These are phyloP conservation scores for Flaveria bidentis DNA, from an alignment of 129 eudicot species.

Conservation along the genomic window DNA sequence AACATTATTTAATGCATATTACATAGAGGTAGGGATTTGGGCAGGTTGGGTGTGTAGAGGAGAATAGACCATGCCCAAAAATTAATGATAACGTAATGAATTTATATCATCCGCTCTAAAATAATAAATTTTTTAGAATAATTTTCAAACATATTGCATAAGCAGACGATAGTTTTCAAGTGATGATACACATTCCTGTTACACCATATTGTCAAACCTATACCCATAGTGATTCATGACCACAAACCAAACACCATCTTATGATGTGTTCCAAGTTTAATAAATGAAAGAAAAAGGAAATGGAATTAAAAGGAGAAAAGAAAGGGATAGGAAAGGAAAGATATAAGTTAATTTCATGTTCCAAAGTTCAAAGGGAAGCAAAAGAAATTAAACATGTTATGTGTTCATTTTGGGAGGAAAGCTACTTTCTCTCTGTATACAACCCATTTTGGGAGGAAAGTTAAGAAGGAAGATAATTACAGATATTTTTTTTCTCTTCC, in stretches of 20 bases:
- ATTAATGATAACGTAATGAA: neutral
- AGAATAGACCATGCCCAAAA: neutral
- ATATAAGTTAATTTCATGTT: too few species aligned
- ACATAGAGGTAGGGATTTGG: neutral
- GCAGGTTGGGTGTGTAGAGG: neutral
- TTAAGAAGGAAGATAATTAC: too few species aligned
- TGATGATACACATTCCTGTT: neutral
- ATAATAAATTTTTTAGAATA: neutral
- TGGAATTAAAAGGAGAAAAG: too few species aligned
- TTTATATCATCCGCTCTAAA: neutral
- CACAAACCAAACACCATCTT: constrained; percentile 1
- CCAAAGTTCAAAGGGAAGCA: too few species aligned
- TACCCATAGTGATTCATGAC: neutral
- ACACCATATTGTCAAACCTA: neutral
- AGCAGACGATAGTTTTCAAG: neutral
- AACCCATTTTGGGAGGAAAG: too few species aligned
- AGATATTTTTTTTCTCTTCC: too few species aligned
- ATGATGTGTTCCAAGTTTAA: neutral
- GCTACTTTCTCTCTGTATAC: too few species aligned
- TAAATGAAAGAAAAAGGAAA: too few species aligned
- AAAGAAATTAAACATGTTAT: too few species aligned
- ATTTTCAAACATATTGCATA: neutral
- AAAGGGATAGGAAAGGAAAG: too few species aligned
- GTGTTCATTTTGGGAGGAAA: too few species aligned
- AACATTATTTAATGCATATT: constrained; percentile 7